Conservation (phyloP, 805 yeast species). For the Hanseniaspora osmophila region DNA sequence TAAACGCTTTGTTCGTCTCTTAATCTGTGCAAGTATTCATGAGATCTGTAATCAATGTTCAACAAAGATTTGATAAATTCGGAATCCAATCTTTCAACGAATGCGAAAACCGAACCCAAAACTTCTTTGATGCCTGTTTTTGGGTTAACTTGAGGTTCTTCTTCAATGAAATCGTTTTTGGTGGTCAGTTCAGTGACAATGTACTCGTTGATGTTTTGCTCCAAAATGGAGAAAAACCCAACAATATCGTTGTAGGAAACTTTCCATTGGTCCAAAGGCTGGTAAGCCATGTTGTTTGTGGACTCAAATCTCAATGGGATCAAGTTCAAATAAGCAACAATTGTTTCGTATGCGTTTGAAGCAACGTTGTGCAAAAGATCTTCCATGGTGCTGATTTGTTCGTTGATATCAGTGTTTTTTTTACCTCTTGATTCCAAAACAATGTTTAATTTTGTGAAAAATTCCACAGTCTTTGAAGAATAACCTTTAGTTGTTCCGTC, state of each 20-base stretch:
- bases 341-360: constrained; percentile 54
- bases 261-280: constrained; percentile 76
- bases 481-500: constrained; percentile 8
- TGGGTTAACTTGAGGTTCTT: constrained; percentile 50
- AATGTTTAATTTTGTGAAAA: constrained; percentile 58
- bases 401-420: constrained; percentile 74
- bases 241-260: constrained; percentile 48
- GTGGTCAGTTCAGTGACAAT: constrained; percentile 66
- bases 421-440: constrained; percentile 89
- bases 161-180: constrained; percentile 57
- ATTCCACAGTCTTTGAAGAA: constrained; percentile 19
- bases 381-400: constrained; percentile 64
- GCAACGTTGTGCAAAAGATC: constrained; percentile 35
- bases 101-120: constrained; percentile 72
- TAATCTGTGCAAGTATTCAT: constrained; percentile 81
- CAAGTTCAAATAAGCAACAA: constrained; percentile 64
- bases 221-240: constrained; percentile 53
- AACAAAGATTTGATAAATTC: constrained; percentile 83
- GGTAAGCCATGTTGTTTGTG: constrained; percentile 46
- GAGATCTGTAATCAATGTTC: constrained; percentile 85
- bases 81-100: constrained; percentile 87
- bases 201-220: constrained; percentile 40
- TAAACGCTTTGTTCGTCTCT: constrained; percentile 75
- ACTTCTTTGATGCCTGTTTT: constrained; percentile 56
- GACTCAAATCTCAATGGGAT: constrained; percentile 83